Conservation (phyloP, 2,329 filamentous ascomycete genomes). For the Phialocephala sp. region DNA sequence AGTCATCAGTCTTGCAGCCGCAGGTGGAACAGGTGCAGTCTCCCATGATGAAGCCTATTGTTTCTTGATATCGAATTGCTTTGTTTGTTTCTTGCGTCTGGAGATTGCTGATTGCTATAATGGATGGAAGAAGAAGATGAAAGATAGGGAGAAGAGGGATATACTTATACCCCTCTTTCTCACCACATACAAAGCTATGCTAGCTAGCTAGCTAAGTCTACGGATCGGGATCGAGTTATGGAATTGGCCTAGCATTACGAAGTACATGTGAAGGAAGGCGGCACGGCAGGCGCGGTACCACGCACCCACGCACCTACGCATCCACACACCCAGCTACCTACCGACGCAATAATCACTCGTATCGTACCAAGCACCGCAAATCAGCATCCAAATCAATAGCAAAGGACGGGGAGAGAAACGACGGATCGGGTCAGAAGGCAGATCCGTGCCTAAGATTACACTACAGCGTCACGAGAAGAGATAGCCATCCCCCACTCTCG, state of each 20-base stretch:
- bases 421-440: background rate
- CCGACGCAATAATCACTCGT: background rate
- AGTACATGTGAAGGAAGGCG: background rate
- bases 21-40: slow-evolving; percentile 25
- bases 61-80: slow-evolving; percentile 12
- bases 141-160: background rate
- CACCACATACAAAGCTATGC: background rate
- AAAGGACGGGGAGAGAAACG: background rate
- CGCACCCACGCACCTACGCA: background rate
- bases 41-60: slow-evolving; percentile 18
- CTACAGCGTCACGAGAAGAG: slow-evolving; percentile 16
- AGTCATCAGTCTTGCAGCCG: slow-evolving; percentile 16
- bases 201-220: background rate
- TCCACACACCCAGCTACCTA: background rate
- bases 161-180: background rate
- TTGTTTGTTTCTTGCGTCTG: slow-evolving; percentile 8
- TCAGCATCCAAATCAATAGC: background rate
- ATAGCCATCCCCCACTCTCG: background rate
- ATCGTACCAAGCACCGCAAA: background rate
- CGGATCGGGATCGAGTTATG: background rate
- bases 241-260: background rate
- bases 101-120: background rate
- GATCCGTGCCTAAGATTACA: slow-evolving; percentile 17
- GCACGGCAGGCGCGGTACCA: background rate
- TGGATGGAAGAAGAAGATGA: slow-evolving; percentile 6